phyloP scores from a whole-genome alignment of 208 protist species.

The Tetramitus jugosus region DNA sequence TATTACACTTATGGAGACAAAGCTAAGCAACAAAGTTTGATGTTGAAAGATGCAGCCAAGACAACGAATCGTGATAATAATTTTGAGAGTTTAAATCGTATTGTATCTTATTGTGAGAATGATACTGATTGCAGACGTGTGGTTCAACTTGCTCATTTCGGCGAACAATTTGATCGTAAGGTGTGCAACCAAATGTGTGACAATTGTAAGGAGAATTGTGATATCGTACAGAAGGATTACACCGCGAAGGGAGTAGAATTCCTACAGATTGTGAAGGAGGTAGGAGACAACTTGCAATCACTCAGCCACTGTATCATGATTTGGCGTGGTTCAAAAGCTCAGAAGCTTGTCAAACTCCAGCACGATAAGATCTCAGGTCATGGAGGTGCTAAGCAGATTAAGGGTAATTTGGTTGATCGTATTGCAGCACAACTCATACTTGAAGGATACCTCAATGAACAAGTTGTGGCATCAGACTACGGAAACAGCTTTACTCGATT shows the following conservation, averaged over 20 bases:
- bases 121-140: slow-evolving; percentile 40
- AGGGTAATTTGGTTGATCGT: neutral
- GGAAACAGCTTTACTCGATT: neutral
- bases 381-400: neutral
- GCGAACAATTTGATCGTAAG: slow-evolving; percentile 24
- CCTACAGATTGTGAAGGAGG: neutral
- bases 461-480: neutral
- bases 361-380: neutral
- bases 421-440: neutral
- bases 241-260: neutral
- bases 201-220: neutral
- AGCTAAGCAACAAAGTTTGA: neutral
- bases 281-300: neutral
- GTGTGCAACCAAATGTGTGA: neutral
- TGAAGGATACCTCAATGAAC: slow-evolving; percentile 5
- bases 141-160: slow-evolving; percentile 36
- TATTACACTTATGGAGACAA: slow-evolving; percentile 34
- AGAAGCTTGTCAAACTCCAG: neutral
- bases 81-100: slow-evolving; percentile 18
- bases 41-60: slow-evolving; percentile 19
- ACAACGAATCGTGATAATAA: neutral
- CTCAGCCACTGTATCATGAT: neutral
- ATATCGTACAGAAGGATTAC: neutral
- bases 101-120: slow-evolving; percentile 53
- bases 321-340: neutral